Base-by-base conservation (phyloP, 768 basidiomycete genomes). In the Auriculariales sp. region DNA sequence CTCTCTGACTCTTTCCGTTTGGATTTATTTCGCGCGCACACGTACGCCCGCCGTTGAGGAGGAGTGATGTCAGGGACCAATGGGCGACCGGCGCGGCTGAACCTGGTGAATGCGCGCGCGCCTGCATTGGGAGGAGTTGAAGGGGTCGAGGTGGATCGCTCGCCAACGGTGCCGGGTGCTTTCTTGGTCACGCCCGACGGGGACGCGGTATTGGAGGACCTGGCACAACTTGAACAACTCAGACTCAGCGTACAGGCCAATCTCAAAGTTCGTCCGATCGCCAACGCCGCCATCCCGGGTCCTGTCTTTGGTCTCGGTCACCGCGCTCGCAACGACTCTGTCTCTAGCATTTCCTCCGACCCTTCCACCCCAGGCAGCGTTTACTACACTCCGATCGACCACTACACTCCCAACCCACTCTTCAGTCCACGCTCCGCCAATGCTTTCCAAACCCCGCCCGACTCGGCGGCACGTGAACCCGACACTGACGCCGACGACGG, bases 351-450 rank as follows among this genome's bases (percentile, higher is more conserved):
- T 15, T 22, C 22, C n/a, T 12, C 39, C 19, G 11, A 19, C 22
- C 39, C 39, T 10, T 22, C 19, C 14, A 44, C 39, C 22, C 39
- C 63, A 14, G 62, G 60, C 54, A 65, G 66, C 31, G 66, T 66
- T 28, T 78, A 78, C 61, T 76, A 71, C 55, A 77, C 77, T 7
- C 78, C 79, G 19, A 61, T 69, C 45, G 65, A 70, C n/a, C 66
- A 69, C 30, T 54, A 53, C 25, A 39, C 56, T 19, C 57, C 58
- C 1, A 59, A 64, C 7, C 59, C 58, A 29, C n/a, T n/a, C n/a
- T 54, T 61, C 19, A 62, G 58, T 50, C 63, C 66, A 46, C 44
- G 65, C 58, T 65, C 57, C 51, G 39, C 39, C 22, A n/a, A n/a
- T n/a, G n/a, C n/a, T n/a, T n/a, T n/a, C n/a, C n/a, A n/a, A n/a